phyloP scores from a whole-genome alignment of 2,329 filamentous ascomycete species.

The Xylaria sp. region DNA sequence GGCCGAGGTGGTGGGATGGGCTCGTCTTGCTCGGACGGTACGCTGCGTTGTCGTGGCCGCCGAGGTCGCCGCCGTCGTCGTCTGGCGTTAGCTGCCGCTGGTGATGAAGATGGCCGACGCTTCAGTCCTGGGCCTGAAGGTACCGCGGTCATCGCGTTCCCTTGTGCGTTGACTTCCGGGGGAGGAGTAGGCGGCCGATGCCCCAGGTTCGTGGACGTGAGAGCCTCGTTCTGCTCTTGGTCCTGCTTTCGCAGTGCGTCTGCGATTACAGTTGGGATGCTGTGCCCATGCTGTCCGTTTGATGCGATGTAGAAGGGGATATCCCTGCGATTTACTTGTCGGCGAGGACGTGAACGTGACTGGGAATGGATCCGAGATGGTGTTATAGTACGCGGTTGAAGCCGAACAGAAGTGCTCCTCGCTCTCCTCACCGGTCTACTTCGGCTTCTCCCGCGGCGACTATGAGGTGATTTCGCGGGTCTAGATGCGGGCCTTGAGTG shows the following conservation, averaged over 20 bases:
- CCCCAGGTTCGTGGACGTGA: conserved; percentile 7
- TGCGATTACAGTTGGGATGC: conserved; percentile 26
- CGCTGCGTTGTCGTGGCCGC: conserved; percentile 15
- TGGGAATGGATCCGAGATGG: conserved; percentile 15
- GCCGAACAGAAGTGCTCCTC: conserved; percentile 26
- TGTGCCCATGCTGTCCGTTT: conserved; percentile 15
- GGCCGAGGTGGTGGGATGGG: conserved; percentile 31
- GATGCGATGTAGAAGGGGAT: conserved; percentile 31
- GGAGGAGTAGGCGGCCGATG: conserved; percentile 23
- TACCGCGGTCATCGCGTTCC: background rate
- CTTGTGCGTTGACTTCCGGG: conserved; percentile 14
- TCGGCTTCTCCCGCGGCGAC: conserved; percentile 25
- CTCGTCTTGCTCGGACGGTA: conserved; percentile 12
- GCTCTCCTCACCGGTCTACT: conserved; percentile 28
- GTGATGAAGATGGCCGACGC: conserved; percentile 29
- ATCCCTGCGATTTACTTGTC: conserved; percentile 16
- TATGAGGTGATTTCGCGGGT: conserved; percentile 12
- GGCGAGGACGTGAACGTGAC: conserved; percentile 24
- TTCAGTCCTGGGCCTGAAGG: conserved; percentile 3
- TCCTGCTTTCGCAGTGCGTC: conserved; percentile 29
- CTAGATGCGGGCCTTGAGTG: background rate
- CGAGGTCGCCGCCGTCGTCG: conserved; percentile 27
- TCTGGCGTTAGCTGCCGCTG: conserved; percentile 22
- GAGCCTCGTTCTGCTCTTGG: conserved; percentile 17
- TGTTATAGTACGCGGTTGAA: conserved; percentile 9